Evolutionary conservation across 2,329 filamentous ascomycete species (phyloP), one percentile per base, ranked within the genome.

Genomic region (Fusarium napiforme): DNA sequence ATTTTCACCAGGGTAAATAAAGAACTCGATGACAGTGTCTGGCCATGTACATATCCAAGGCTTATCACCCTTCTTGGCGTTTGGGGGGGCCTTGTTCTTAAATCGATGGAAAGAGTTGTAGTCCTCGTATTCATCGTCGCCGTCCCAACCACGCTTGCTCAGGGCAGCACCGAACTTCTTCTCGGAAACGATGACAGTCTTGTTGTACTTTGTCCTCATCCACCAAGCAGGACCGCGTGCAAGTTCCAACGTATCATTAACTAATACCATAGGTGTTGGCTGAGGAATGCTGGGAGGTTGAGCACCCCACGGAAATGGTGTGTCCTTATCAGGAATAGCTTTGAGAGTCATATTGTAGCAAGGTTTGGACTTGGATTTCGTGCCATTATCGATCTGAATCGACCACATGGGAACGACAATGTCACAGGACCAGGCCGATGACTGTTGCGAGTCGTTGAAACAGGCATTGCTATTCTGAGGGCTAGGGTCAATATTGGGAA

Each of bases 361-460:
- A 57, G 73, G 75, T 21, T 73, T 73, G 56, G 72, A 76, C 19
- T 79, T 21, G 4, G 71, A 19, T 15, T 30, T 74, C 7, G 67
- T 50, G 7, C 81, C 70, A 32, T 64, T 76, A 26, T 67, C 71
- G 23, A 90, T 80, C 4, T 82, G 79, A 80, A 89, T 80, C 4
- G 82, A 79, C 57, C 86, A 85, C 49, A 84, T 81, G 10, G 82
- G 81, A 50, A 84, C 83, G 4, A 56, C 82, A 36, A 92, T 83
- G 18, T 88, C 84, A 78, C 92, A 93, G 66, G 85, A 88, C 92
- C 92, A 93, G 2, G 91, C 88, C 56, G 84, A 80, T n/a, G 84
- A 82, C 74, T 91, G 87, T 2, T 80, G 84, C 2, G 85, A 83
- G 63, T 91, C 85, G 37, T 84, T 84, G 67, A 93, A 84, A 78